A percentile compares a stretch with the other conserved stretches of the same genome.
Conservation (phyloP, 345 rosid species). For the Corymbia maculata region DNA sequence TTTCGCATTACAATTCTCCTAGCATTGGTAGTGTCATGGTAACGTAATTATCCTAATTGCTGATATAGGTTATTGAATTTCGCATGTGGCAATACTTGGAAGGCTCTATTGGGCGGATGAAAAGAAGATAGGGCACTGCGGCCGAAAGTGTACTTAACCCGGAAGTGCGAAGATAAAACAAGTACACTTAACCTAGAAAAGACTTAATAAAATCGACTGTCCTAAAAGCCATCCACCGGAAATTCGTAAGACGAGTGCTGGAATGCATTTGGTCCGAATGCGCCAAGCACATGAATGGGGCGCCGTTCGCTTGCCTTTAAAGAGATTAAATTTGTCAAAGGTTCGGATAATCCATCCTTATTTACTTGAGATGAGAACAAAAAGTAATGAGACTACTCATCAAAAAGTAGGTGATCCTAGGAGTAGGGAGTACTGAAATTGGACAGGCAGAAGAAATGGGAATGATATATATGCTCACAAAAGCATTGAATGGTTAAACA, state of each 20-base stretch:
- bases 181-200: neutral
- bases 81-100: neutral
- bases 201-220: neutral
- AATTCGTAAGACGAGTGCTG: neutral
- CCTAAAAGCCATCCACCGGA: neutral
- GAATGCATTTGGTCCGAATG: neutral
- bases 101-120: neutral
- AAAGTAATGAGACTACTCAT: neutral
- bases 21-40: neutral
- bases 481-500: neutral
- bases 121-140: neutral
- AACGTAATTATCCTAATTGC: neutral
- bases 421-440: neutral
- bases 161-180: neutral
- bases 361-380: neutral
- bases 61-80: neutral
- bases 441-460: neutral
- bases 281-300: neutral
- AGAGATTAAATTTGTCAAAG: neutral
- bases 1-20: neutral
- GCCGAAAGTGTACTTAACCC: neutral
- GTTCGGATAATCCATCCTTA: neutral
- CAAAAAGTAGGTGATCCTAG: neutral
- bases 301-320: rapidly evolving
- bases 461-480: neutral